These are phyloP conservation scores for Decorospora gaudefroyi DNA, from an alignment of 2,329 filamentous ascomycete genomes.

Conservation along the genomic window DNA sequence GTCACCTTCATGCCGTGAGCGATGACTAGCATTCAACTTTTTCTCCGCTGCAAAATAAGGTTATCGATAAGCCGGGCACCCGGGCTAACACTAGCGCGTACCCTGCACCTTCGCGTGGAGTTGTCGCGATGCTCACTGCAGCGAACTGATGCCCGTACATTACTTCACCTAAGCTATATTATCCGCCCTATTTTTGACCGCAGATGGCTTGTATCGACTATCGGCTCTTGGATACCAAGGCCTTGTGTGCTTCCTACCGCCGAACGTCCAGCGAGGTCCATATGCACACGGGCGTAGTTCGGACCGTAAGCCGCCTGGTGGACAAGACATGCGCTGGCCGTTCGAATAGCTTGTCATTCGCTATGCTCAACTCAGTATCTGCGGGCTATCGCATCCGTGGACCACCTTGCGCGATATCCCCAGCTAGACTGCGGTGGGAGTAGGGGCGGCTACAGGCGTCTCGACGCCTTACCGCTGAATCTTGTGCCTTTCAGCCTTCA, in stretches of 20 bases:
- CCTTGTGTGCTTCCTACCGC: conserved; percentile 1
- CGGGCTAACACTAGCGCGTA: conserved; percentile 10
- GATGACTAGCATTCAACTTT: conserved; percentile 35
- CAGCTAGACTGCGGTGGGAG: conserved; percentile 3
- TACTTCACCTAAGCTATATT: conserved; percentile 13
- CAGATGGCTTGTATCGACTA: neutral
- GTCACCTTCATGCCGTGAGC: conserved; percentile 17
- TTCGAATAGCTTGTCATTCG: neutral
- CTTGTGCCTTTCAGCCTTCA: conserved; percentile 14
- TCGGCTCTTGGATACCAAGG: neutral
- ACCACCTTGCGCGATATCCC: conserved; percentile 1
- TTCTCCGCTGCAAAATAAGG: conserved; percentile 28
- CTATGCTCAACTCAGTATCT: neutral
- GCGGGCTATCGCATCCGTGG: conserved; percentile 1
- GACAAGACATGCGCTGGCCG: neutral
- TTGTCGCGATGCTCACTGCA: conserved; percentile 14
- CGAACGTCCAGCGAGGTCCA: neutral
- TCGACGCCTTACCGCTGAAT: conserved; percentile 17
- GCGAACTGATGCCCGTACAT: conserved; percentile 6
- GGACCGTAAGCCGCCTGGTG: conserved; percentile 1
- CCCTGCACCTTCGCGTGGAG: conserved; percentile 7
- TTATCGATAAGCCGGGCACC: conserved; percentile 48
- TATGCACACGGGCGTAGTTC: conserved; percentile 2
- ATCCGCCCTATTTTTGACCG: conserved; percentile 10
- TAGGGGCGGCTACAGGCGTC: conserved; percentile 21